Evolutionary conservation across 345 rosid genomes (phyloP), one percentile per base, ranked within the genome.

Genomic region (Populus nigra): DNA sequence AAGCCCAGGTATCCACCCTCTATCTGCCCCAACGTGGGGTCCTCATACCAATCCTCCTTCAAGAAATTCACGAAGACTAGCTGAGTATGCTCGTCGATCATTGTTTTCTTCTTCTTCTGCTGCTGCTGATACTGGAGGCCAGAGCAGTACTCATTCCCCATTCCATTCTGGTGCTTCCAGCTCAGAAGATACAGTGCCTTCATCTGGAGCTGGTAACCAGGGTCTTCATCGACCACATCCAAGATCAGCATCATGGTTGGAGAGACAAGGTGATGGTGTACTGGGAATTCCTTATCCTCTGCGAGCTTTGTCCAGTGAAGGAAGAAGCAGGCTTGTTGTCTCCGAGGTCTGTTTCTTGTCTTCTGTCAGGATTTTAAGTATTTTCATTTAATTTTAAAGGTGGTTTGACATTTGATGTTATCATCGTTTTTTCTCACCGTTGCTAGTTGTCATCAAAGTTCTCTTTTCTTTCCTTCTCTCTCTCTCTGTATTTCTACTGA

Each of bases 11-110:
- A 80, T 85, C 61, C 91, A 86, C 65, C 93, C 87, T 29, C 73
- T 91, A 29, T 76, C 92, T 79, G 83, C 76, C 77, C 87, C 85
- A 72, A 66, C 85, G 38, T 85, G 79, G 87, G 84, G 75, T 76
- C 82, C 93, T 77, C 89, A 84, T 81, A 83, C 83, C 68, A 90
- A 76, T 85, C 81, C 85, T 65, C 77, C 84, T n/a, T 63, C 85
- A 35, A 88, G 80, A 18, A 84, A 83, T 82, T 94, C 91, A 10
- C 85, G 90, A 25, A 88, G 97, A 73, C 75, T 89, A 78, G 84
- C 95, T 16, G 98, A 90, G 78, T 84, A 86, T 80, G 88, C 89
- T 43, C 93, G 90, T 65, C 88, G 93, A 61, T 93, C 98, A 3
- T 83, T 93, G 76, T 76, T 90, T 79, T 74, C 94, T 82, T 83